A percentile compares a stretch with the other conserved stretches of the same genome.
Conservation (phyloP, 768 basidiomycete species). For the Mycena maculata region DNA sequence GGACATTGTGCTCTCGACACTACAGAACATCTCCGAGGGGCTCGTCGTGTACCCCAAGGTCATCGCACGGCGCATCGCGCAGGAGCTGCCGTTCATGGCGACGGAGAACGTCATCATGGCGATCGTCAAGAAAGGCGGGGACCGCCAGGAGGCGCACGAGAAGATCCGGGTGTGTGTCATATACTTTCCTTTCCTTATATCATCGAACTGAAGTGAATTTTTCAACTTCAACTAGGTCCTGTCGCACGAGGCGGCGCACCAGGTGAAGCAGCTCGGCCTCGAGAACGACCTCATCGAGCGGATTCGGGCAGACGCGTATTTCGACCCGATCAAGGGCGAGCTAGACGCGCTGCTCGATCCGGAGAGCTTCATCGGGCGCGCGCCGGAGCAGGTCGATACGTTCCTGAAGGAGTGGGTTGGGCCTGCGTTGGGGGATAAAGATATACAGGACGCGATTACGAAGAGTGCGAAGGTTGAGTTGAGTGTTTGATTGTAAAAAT, state of each 20-base stretch:
- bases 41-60: slow-evolving; percentile 99
- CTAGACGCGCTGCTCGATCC: slow-evolving; percentile 87
- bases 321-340: slow-evolving; percentile 85
- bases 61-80: slow-evolving; percentile 89
- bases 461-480: slow-evolving; percentile 72
- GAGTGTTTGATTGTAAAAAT: slow-evolving; percentile 55
- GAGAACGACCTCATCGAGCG: slow-evolving; percentile 97
- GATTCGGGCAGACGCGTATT: slow-evolving; percentile 84
- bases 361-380: slow-evolving; percentile 89
- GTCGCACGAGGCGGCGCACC: slow-evolving; percentile 93
- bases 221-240: slow-evolving; percentile 71
- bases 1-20: slow-evolving; percentile 94
- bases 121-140: slow-evolving; percentile 93
- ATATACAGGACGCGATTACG: slow-evolving; percentile 64
- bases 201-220: slow-evolving; percentile 1
- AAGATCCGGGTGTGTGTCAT: slow-evolving; percentile 79
- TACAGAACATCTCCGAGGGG: slow-evolving; percentile 97
- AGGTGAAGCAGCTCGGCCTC: slow-evolving; percentile 94
- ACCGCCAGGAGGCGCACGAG: slow-evolving; percentile 97
- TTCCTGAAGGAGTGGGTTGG: slow-evolving; percentile 90
- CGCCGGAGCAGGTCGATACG: slow-evolving; percentile 92
- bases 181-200: slow-evolving; percentile 14
- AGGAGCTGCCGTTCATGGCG: slow-evolving; percentile 99
- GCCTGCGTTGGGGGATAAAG: slow-evolving; percentile 77
- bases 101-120: slow-evolving; percentile 99